Conservation (phyloP, 805 yeast genomes). For the Yamadazyma takamatsuzukensis region DNA sequence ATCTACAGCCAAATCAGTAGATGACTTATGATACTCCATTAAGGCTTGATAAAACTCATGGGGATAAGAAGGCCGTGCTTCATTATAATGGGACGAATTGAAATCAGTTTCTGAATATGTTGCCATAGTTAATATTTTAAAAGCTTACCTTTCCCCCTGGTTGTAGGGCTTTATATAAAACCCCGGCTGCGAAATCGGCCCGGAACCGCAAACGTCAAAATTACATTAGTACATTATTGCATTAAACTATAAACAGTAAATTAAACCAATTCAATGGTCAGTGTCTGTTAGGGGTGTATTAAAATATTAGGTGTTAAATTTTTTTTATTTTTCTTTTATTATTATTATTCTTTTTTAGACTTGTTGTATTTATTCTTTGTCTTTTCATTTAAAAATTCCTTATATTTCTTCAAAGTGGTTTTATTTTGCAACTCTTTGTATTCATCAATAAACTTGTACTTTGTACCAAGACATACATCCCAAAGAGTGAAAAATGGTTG, state of each 20-base stretch:
- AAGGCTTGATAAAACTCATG: conserved; percentile 30
- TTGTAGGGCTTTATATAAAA: no score
- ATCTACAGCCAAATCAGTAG: conserved; percentile 25
- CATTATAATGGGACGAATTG: conserved; percentile 28
- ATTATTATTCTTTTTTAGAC: no score
- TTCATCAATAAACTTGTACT: conserved; percentile 57
- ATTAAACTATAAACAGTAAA: no score
- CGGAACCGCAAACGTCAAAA: no score
- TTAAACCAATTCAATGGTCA: no score
- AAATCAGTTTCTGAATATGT: conserved; percentile 30
- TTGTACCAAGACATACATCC: conserved; percentile 74
- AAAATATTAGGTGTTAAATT: no score
- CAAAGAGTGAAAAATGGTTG: conserved; percentile 96
- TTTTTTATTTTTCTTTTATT: no score
- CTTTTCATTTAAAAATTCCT: conserved; percentile 48
- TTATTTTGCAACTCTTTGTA: conserved; percentile 64
- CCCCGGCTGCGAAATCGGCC: no score
- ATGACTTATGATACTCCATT: conserved; percentile 7
- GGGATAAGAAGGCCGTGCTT: conserved; percentile 42
- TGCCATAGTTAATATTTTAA: conserved; percentile 25
- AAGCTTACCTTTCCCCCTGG: no score
- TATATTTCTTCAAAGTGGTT: conserved; percentile 65
- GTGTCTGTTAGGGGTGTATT: no score
- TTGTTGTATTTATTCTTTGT: conserved; percentile 12
- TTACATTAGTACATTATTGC: no score